These are phyloP conservation scores for Didymella pinodella DNA, from an alignment of 2,329 filamentous ascomycete species.

Conservation along the genomic window DNA sequence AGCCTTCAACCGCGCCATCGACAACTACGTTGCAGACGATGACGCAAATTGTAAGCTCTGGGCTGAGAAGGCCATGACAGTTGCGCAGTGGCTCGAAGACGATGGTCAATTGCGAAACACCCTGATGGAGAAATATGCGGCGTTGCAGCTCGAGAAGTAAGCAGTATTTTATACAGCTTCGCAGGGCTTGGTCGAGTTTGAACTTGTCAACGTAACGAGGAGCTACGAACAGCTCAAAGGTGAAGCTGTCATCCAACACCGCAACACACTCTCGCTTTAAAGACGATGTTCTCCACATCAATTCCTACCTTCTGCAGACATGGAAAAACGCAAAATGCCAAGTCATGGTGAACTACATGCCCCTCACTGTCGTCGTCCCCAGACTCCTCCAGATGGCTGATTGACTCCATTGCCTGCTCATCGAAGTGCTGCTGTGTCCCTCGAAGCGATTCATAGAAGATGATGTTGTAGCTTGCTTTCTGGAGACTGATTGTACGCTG, in stretches of 20 bases:
- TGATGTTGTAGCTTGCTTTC: constrained; percentile 40
- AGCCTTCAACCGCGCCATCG: constrained; percentile 69
- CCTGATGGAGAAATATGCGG: constrained; percentile 58
- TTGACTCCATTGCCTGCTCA: constrained; percentile 39
- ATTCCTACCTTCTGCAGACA: constrained; percentile 43
- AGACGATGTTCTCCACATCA: constrained; percentile 39
- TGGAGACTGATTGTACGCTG: constrained; percentile 42
- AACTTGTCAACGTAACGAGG: background rate
- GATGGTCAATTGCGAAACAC: constrained; percentile 43
- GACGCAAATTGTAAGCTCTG: constrained; percentile 66
- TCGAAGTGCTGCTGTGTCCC: constrained; percentile 28
- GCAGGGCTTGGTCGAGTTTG: background rate
- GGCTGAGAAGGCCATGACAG: constrained; percentile 68
- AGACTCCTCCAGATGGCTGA: constrained; percentile 37
- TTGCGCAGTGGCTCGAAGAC: constrained; percentile 68
- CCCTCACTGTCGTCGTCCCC: constrained; percentile 37
- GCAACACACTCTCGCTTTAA: constrained; percentile 46
- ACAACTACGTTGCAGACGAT: constrained; percentile 61
- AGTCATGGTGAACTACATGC: constrained; percentile 25
- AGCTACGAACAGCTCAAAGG: background rate
- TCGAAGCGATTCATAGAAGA: constrained; percentile 32
- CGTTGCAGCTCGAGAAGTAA: constrained; percentile 55
- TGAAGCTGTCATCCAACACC: constrained; percentile 4
- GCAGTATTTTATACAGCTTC: background rate
- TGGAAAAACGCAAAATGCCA: constrained; percentile 47